These are phyloP conservation scores for Coniochaeta sp. DNA, from an alignment of 2,329 filamentous ascomycete species.

Conservation along the genomic window DNA sequence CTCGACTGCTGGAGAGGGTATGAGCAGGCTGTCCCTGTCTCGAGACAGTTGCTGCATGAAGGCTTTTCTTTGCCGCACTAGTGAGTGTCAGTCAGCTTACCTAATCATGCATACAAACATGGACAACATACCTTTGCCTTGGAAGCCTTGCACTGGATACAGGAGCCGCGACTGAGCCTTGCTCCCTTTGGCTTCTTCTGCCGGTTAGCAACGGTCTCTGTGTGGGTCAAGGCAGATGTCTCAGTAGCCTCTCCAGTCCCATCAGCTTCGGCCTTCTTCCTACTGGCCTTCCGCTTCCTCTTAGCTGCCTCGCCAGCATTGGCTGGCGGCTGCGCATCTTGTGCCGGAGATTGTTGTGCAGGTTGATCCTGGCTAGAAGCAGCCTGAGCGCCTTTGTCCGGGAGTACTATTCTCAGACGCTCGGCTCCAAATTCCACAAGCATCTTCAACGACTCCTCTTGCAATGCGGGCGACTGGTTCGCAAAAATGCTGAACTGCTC, in stretches of 20 bases:
- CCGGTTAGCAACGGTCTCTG: not conserved
- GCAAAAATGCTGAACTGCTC: slow-evolving; percentile 55
- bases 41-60: slow-evolving; percentile 29
- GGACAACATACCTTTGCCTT: slow-evolving; percentile 29
- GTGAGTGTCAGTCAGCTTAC: not conserved
- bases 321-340: not conserved
- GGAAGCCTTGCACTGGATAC: slow-evolving; percentile 27
- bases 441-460: slow-evolving; percentile 48
- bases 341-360: not conserved
- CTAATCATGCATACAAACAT: slow-evolving; percentile 13
- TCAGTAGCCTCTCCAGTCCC: slow-evolving; percentile 3
- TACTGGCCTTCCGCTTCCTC: slow-evolving; percentile 4
- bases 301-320: not conserved
- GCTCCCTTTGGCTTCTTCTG: slow-evolving; percentile 5
- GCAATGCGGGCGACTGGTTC: slow-evolving; percentile 50
- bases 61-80: slow-evolving; percentile 33
- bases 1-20: slow-evolving; percentile 27
- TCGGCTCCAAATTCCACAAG: slow-evolving; percentile 51
- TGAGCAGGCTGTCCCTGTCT: slow-evolving; percentile 24
- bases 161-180: slow-evolving; percentile 23
- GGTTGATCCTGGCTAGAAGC: not conserved
- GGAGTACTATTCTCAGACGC: slow-evolving; percentile 49
- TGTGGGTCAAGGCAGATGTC: slow-evolving; percentile 3
- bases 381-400: slow-evolving; percentile 27
- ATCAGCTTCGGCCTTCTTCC: slow-evolving; percentile 6